Conservation (phyloP, 2,329 filamentous ascomycete species). For the Aureobasidium sp. region DNA sequence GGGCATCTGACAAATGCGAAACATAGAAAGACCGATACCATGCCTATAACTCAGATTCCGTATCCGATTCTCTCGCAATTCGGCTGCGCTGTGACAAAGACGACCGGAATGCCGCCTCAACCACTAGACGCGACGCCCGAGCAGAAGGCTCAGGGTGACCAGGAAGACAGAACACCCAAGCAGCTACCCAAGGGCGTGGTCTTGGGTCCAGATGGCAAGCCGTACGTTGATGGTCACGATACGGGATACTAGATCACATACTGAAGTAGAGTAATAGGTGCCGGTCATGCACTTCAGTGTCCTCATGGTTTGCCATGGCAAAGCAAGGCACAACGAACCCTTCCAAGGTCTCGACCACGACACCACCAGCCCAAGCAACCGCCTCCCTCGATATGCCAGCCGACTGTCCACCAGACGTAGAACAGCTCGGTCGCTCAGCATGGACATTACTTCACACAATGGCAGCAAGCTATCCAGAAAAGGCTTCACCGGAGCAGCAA, state of each 20-base stretch:
- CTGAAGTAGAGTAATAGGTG: conserved; percentile 43
- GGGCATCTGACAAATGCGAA: conserved; percentile 12
- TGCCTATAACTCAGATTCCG: conserved; percentile 28
- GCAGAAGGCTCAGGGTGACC: conserved; percentile 17
- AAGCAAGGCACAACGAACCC: conserved; percentile 32
- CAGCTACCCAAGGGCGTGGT: conserved; percentile 64
- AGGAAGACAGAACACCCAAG: conserved; percentile 33
- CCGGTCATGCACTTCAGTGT: conserved; percentile 58
- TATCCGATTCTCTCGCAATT: conserved; percentile 32
- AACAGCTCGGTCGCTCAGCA: conserved; percentile 72
- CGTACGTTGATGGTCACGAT: conserved; percentile 46
- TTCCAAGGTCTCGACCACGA: conserved; percentile 25
- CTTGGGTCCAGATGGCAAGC: conserved; percentile 73
- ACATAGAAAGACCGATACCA: conserved; percentile 16
- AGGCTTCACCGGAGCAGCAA: conserved; percentile 61
- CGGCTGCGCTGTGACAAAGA: conserved; percentile 28
- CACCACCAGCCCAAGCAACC: conserved; percentile 22
- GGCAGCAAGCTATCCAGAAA: conserved; percentile 72
- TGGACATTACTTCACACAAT: conserved; percentile 95
- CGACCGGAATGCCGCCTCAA: conserved; percentile 30
- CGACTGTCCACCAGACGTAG: conserved; percentile 50
- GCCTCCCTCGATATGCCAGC: conserved; percentile 13
- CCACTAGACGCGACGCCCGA: conserved; percentile 25
- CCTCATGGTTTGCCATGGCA: conserved; percentile 52
- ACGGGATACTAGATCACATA: neutral